Base-by-base conservation (phyloP, 805 yeast genomes). In the Komagataella kurtzmanii region DNA sequence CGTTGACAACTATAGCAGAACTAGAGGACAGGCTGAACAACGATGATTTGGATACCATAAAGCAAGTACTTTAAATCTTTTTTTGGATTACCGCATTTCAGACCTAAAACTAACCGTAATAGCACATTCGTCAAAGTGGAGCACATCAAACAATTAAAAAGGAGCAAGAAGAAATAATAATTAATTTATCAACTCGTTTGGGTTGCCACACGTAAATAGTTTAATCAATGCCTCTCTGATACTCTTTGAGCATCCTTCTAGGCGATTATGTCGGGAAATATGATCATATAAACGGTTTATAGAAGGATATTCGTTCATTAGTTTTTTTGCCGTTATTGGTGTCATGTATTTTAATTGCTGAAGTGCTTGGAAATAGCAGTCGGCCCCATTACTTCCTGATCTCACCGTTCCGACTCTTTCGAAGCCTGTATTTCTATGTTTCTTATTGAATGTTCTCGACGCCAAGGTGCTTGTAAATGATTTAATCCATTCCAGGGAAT, bases 301-400 rank as follows among this genome's bases (percentile, higher is more conserved):
- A 6, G 70, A 67, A 2, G 70, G 65, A 55, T 75, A 75, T 46
- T 65, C 66, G 14, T 65, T 58, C 30, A 67, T 64, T 2, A 83
- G 64, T 18, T 71, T 66, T 48, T 73, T 72, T 0, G 81, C 76
- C 51, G 74, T 74, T 2, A 72, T 60, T 7, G 70, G 73, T 2
- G 85, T 81, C 73, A 84, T 72, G 55, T 72, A 67, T 51, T 77
- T 79, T 55, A 85, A 72, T 52, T 82, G 83, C 50, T 74, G 71
- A 24, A 84, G 55, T 51, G 80, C 71, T 55, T 75, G 75, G 3
- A 71, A 55, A 56, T 71, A 75, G 0, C 80, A 72, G 46, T 76
- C 77, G 21, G 65, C 63, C 3, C 67, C 57, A 56, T 73, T 75
- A 10, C 68, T 64, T 0, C 85, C 85, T 5, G 85, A 79, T 58